Evolutionary conservation across 2,329 filamentous ascomycete species (phyloP), one percentile per base, ranked within the genome.

Genomic region (Sporothrix pallida): DNA sequence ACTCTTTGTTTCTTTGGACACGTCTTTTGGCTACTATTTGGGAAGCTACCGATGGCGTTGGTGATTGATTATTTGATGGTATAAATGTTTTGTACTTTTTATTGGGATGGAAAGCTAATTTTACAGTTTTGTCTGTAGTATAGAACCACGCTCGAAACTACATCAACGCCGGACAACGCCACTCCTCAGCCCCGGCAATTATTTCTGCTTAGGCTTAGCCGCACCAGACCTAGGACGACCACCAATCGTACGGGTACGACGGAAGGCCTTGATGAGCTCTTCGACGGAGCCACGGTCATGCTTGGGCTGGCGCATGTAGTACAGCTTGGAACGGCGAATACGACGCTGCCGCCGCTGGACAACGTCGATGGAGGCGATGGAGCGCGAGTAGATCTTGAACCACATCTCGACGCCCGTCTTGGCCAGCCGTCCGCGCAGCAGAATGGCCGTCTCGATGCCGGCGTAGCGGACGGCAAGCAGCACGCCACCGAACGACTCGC

Each of bases 361-460:
- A 78, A 99, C 92, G 84, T 99, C 95, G 79, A 99, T 94, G 76
- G 93, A 93, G 81, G 92, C 90, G 46, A 98, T 92, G 80, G 93
- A 92, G 75, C 95, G 95, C 80, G 90, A 93, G 86, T 96, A 98
- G 74, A 98, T 87, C 87, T 99, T 99, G 83, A 93, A 94, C 91
- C 94, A 97, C 93, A 97, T 96, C 88, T 99, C 96, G 75, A 97
- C 93, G 75, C 93, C 93, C 7, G 97, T 89, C 78, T 93, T 89
- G 77, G 93, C 95, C 78, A 99, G 85, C 80, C 97, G 91, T 78
- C 95, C 95, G 73, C 96, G 89, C 75, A 99, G 86, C 74, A 97
- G 84, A 72, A 99, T 91, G 4, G 93, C 92, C 2, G 94, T 97
- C 84, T 98, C 95, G 75, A 96, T 89, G 74, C 94, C 94, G n/a